These are phyloP conservation scores for Aspergillus ostianus DNA, from an alignment of 495 filamentous ascomycete species.

Conservation along the genomic window DNA sequence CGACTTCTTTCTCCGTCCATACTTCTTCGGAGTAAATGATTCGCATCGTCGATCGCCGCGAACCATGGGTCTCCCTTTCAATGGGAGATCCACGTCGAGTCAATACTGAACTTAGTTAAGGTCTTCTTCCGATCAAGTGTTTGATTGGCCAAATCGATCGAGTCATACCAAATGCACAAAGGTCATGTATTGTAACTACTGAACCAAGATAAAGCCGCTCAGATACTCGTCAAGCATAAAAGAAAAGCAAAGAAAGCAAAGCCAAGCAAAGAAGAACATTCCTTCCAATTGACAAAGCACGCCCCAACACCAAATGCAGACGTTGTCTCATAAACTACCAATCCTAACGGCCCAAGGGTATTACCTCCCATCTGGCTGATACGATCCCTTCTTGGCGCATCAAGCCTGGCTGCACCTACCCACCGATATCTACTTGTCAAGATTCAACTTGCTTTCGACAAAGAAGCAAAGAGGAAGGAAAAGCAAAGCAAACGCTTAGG, in stretches of 20 bases:
- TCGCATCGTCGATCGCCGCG: no score
- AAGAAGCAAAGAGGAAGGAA: not conserved
- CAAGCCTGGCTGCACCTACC: not conserved
- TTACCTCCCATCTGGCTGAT: not conserved
- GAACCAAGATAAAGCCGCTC: not conserved
- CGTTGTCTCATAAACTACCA: not conserved
- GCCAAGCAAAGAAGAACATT: not conserved
- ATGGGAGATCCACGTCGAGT: no score
- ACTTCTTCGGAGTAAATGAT: no score
- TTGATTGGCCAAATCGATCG: not conserved
- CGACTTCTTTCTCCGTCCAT: no score
- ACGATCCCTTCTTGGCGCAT: not conserved
- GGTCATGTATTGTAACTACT: not conserved
- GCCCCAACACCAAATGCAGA: not conserved
- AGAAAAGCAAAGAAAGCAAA: not conserved
- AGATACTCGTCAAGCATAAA: not conserved
- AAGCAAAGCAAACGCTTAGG: constrained; percentile 28
- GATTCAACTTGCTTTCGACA: not conserved
- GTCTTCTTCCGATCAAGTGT: no score
- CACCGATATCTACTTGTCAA: no score
- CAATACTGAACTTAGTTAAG: no score
- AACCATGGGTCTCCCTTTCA: not conserved
- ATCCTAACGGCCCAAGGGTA: constrained; percentile 4
- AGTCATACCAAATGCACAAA: not conserved
- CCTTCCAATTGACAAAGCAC: not conserved